phyloP scores from a whole-genome alignment of 208 protist species.

The Tetramitus jugosus region DNA sequence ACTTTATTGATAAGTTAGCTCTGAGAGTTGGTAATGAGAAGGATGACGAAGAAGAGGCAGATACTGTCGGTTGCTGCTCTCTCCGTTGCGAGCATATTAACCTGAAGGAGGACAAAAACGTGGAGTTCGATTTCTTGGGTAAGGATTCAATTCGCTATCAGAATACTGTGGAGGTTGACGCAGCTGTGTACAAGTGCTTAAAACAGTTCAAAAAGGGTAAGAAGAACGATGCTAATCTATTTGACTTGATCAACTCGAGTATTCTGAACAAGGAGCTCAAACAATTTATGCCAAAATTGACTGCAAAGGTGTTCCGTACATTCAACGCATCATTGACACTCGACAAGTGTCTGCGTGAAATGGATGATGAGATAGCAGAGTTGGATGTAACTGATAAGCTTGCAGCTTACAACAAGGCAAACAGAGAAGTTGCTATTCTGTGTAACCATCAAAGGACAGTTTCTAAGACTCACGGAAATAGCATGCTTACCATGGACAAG shows the following conservation, averaged over 20 bases:
- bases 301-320: conserved; percentile 98
- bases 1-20: conserved; percentile 96
- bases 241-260: conserved; percentile 76
- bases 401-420: conserved; percentile 93
- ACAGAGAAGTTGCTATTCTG: conserved; percentile 93
- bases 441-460: conserved; percentile 98
- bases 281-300: conserved; percentile 87
- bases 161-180: conserved; percentile 76
- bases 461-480: conserved; percentile 69
- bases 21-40: conserved; percentile 99
- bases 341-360: conserved; percentile 84
- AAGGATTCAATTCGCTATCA: conserved; percentile 96
- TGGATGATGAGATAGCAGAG: conserved; percentile 53
- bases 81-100: conserved; percentile 92
- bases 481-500: conserved; percentile 62
- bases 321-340: conserved; percentile 98
- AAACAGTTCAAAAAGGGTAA: conserved; percentile 69
- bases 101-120: conserved; percentile 18
- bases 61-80: conserved; percentile 97
- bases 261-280: conserved; percentile 93
- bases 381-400: conserved; percentile 57
- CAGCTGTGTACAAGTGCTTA: conserved; percentile 80
- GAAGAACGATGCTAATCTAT: conserved; percentile 62
- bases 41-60: conserved; percentile 80
- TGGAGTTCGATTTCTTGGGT: conserved; percentile 94